phyloP scores from a whole-genome alignment of 192 early-diverging fungal species.

The Backusella morwellensis region DNA sequence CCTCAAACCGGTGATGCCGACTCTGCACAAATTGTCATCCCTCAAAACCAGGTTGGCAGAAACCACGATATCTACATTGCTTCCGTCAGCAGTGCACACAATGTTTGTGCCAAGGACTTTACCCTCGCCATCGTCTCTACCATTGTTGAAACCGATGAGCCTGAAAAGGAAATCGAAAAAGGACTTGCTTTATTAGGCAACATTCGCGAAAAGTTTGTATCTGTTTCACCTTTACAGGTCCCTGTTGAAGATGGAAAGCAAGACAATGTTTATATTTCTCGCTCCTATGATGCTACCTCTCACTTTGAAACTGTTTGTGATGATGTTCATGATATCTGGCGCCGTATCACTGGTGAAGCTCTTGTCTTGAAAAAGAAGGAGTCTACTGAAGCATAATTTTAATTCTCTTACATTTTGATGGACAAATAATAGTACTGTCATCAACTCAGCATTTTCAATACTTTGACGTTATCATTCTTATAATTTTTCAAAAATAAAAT shows the following conservation, averaged over 20 bases:
- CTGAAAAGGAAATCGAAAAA: conserved; percentile 88
- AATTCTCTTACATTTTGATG: neutral
- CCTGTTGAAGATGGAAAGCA: conserved; percentile 79
- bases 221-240: conserved; percentile 82
- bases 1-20: conserved; percentile 82
- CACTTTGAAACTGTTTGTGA: conserved; percentile 99
- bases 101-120: conserved; percentile 86
- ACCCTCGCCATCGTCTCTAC: conserved; percentile 97
- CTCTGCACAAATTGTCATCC: conserved; percentile 95
- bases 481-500: neutral
- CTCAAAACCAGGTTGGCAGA: conserved; percentile 94
- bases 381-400: neutral
- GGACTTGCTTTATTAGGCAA: conserved; percentile 89
- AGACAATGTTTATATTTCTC: conserved; percentile 88
- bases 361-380: conserved; percentile 69
- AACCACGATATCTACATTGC: conserved; percentile 97
- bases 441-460: conserved; percentile 4
- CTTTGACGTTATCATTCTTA: neutral
- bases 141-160: conserved; percentile 87
- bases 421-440: neutral
- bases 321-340: conserved; percentile 94
- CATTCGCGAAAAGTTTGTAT: conserved; percentile 89
- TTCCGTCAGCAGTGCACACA: conserved; percentile 83
- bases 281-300: conserved; percentile 97
- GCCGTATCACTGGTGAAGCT: conserved; percentile 72